Conservation (phyloP, 148 eudicot genomes). For the Vaccinium macrocarpon region DNA sequence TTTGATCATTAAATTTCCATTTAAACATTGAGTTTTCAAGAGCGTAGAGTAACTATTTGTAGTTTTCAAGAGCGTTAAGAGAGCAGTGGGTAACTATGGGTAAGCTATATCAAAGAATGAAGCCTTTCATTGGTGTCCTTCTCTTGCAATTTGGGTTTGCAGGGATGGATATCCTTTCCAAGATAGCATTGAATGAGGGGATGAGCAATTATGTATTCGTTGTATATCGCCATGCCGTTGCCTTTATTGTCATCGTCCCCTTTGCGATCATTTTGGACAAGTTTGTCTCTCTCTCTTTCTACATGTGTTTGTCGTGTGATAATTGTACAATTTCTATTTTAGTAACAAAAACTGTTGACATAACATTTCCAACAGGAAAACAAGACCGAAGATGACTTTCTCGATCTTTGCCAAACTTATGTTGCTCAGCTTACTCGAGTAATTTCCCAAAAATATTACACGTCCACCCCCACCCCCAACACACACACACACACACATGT, state of each 20-base stretch:
- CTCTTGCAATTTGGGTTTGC: constrained; percentile 79
- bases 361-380: constrained; percentile 51
- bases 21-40: not conserved
- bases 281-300: constrained; percentile 32
- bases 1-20: not conserved
- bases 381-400: constrained; percentile 76
- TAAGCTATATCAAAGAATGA: constrained; percentile 33
- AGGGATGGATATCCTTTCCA: constrained; percentile 88
- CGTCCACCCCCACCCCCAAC: too few species aligned
- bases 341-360: constrained; percentile 10
- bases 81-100: constrained; percentile 17
- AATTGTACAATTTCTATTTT: not conserved
- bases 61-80: not conserved
- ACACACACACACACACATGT: too few species aligned
- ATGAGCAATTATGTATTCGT: constrained; percentile 94
- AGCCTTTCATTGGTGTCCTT: constrained; percentile 64
- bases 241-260: constrained; percentile 67
- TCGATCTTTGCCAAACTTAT: constrained; percentile 61
- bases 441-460: constrained; percentile 21
- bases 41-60: not conserved
- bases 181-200: constrained; percentile 74
- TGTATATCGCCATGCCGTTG: constrained; percentile 91
- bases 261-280: constrained; percentile 77
- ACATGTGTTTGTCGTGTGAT: not conserved
- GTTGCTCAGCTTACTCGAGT: constrained; percentile 76